Evolutionary conservation across 768 basidiomycete species (phyloP), one percentile per base, ranked within the genome.

Genomic region (Coprinopsis cinerea): DNA sequence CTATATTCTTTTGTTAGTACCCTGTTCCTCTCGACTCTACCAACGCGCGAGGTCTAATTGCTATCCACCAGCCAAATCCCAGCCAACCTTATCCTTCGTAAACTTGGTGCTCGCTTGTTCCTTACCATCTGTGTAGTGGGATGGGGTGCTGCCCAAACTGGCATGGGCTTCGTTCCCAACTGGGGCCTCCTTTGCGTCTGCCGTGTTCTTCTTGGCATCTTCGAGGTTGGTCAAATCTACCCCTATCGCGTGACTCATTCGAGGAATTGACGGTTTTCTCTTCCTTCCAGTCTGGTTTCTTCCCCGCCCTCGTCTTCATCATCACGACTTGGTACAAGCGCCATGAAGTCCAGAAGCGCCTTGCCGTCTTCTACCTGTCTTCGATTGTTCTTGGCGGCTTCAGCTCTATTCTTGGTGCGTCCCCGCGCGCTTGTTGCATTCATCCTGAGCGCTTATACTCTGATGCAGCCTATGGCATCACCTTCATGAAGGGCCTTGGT

Each of bases 321-420:
- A 67, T 73, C 35, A 66, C 68, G 0, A 71, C 69, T 5, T 73
- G 71, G 70, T 70, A 71, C 54, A 68, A 64, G 27, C 67, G 72
- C 4, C 64, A 70, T 46, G 73, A 74, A 57, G 70, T 73, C 6
- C 71, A 74, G 48, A 72, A 68, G 37, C 66, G 68, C n/a, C 57
- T 69, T 4, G 64, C 66, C 4, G 56, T 56, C 15, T 66, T 69
- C 53, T 65, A 67, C 41, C 55, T 67, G 30, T 59, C 58, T 35
- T 65, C 67, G 2, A 61, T 69, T 23, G 7, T 47, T 36, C 3
- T 22, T 3, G 10, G 1, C 6, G 41, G 32, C 26, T 57, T 28
- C 42, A 14, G 22, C 3, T 36, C 41, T 40, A 47, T 53, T 25
- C 28, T 39, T 51, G 74, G 41, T 43, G 24, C 9, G 41, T 43